Conservation (phyloP, 306 rosid genomes). For the Arachis stenosperma region DNA sequence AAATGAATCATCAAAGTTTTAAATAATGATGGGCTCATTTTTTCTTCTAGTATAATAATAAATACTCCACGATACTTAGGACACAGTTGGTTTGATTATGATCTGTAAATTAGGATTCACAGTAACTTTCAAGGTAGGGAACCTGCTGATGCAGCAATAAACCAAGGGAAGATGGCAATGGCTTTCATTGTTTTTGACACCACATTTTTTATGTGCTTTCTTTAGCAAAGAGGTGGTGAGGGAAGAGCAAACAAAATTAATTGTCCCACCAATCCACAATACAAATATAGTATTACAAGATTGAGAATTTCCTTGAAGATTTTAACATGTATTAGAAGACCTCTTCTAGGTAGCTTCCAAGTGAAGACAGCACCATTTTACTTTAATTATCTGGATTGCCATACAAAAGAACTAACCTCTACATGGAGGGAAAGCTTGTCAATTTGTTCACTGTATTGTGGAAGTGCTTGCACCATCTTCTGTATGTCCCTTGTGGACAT, state of each 20-base stretch:
- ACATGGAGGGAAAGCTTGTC: constrained; percentile 98
- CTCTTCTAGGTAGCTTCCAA: constrained; percentile 20
- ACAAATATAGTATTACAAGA: constrained; percentile 16
- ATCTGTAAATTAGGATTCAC: not conserved
- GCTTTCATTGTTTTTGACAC: constrained; percentile 10
- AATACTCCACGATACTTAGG: constrained; percentile 17
- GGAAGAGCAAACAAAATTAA: constrained; percentile 2
- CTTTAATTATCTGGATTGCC: constrained; percentile 11
- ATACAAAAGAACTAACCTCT: constrained; percentile 69
- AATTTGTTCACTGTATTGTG: constrained; percentile 99
- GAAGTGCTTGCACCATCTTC: constrained; percentile 99
- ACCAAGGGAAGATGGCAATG: constrained; percentile 4
- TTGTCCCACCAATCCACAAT: constrained; percentile 7
- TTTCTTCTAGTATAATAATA: constrained; percentile 5
- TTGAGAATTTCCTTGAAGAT: not conserved
- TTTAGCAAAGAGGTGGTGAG: not conserved
- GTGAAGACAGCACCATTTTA: constrained; percentile 8
- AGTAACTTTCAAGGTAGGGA: not conserved
- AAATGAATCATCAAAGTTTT: not conserved
- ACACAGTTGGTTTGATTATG: constrained; percentile 19
- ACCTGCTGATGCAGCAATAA: constrained; percentile 2
- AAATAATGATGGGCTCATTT: constrained; percentile 12
- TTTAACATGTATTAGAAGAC: constrained; percentile 7
- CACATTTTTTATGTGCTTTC: not conserved
- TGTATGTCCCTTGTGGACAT: constrained; percentile 94